Base-by-base conservation (phyloP, 2,329 filamentous ascomycete genomes). In the Neonectria sp. region DNA sequence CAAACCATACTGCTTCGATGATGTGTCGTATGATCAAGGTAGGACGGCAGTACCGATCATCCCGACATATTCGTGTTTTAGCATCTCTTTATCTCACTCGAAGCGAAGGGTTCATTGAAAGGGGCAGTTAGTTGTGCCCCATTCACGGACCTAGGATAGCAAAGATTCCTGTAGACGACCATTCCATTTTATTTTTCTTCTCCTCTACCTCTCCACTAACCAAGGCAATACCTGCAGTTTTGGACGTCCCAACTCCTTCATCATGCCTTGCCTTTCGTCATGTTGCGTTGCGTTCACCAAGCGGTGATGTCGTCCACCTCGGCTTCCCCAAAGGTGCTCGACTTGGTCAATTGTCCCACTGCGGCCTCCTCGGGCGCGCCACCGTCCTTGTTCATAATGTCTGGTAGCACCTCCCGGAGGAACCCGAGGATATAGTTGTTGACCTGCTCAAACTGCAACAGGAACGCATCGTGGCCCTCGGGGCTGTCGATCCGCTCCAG, bases 241-340 rank as follows among this genome's bases (percentile, higher is more conserved):
- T 40, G 21, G 13, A 37, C 24, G 31, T 52, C 15, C 33, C 33
- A 43, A 37, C 33, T 43, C n/a, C 29, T 31, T 24, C 25, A 57
- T 45, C 55, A 31, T 58, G n/a, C n/a, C 46, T 45, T 27, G 49
- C 13, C 40, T 5, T 21, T 45, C 40, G 53, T 53, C 55, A 40
- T 40, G 15, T n/a, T 17, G 37, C 15, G 37, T 35, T 55, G n/a
- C 25, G 46, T 67, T 81, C 88, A 98, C 95, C 95, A 98, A 25
- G 94, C 95, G 37, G 95, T 97, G 74, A 98, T 97, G 78, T 98
- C 96, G 68, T 95, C 95, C 24, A 98, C 94, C 82, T 98, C 96
- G 1, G 94, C 95, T 82, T 98, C 95, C 17, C 95, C 95, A 84
- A 98, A 97, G 0, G 93, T 96, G 81, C 95, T 97, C 63, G 89